Evolutionary conservation across 257 asterid genomes (phyloP).

Genomic region (Solanum rostratum): DNA sequence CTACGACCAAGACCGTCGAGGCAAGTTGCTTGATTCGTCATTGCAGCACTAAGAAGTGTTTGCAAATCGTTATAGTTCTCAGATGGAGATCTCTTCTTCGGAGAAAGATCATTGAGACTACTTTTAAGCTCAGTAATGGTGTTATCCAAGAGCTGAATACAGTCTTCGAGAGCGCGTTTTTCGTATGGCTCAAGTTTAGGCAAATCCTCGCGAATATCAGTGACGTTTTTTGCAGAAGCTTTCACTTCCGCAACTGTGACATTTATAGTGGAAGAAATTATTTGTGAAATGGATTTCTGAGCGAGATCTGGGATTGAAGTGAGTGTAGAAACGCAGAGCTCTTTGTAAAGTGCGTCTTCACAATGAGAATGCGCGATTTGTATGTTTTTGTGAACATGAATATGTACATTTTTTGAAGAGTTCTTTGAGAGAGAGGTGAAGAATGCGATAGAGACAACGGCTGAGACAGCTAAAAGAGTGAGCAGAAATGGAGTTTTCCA

Average conservation of each 20-base stretch:
- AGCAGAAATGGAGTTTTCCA: constrained; percentile 18
- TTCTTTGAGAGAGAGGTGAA: constrained; percentile 7
- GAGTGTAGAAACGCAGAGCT: constrained; percentile 67
- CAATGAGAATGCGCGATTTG: constrained; percentile 50
- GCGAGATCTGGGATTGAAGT: constrained; percentile 50
- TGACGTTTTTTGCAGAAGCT: constrained; percentile 39
- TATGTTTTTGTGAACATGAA: constrained; percentile 37
- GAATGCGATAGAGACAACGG: constrained; percentile 17
- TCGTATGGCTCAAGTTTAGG: constrained; percentile 40
- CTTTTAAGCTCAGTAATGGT: constrained; percentile 37
- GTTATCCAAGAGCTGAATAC: constrained; percentile 51
- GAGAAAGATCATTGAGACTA: constrained; percentile 31
- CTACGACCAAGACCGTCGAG: constrained; percentile 80
- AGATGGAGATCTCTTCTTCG: constrained; percentile 12
- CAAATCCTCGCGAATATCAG: constrained; percentile 42
- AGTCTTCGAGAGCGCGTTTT: constrained; percentile 65
- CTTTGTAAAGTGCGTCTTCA: constrained; percentile 56
- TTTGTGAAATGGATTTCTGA: constrained; percentile 46
- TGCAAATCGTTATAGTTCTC: constrained; percentile 42
- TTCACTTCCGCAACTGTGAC: constrained; percentile 51
- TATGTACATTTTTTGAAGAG: neutral
- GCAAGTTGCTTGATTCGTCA: constrained; percentile 90
- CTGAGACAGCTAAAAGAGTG: constrained; percentile 16
- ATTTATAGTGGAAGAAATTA: constrained; percentile 57
- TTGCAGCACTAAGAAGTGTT: constrained; percentile 81